Conservation (phyloP, 768 basidiomycete species). For the Termitomyces sp. region DNA sequence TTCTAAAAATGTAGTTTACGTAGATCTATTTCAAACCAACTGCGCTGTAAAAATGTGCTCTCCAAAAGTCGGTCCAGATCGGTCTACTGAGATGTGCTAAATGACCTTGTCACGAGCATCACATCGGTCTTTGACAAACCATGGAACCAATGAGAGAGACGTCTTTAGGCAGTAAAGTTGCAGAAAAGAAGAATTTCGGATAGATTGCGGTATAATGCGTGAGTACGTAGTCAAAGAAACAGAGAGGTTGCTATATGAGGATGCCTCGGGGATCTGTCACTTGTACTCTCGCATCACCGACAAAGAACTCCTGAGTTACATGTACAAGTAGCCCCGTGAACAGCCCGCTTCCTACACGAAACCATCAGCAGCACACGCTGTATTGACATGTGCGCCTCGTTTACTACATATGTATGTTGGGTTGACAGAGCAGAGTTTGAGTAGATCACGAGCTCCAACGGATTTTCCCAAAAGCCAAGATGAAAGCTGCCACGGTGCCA, state of each 20-base stretch:
- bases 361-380: not conserved
- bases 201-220: slow-evolving; percentile 6
- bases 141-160: not conserved
- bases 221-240: not conserved
- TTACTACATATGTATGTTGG: not conserved
- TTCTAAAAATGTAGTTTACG: not conserved
- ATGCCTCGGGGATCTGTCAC: slow-evolving; percentile 1
- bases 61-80: not conserved
- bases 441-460: not conserved
- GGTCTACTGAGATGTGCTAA: not conserved
- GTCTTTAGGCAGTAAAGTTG: not conserved
- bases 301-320: not conserved
- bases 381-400: not conserved
- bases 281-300: not conserved
- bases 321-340: not conserved
- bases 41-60: not conserved
- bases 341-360: not conserved
- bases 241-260: not conserved
- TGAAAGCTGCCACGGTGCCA: not conserved
- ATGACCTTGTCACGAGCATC: not conserved
- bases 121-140: not conserved
- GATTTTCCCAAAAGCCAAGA: not conserved
- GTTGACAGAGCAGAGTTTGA: not conserved
- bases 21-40: not conserved
- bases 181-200: slow-evolving; percentile 5